Percentiles rank a stretch among this genome's conserved stretches.
These are phyloP conservation scores for Phytophthora quininea DNA, from an alignment of 352 stramenopile species.

Conservation along the genomic window DNA sequence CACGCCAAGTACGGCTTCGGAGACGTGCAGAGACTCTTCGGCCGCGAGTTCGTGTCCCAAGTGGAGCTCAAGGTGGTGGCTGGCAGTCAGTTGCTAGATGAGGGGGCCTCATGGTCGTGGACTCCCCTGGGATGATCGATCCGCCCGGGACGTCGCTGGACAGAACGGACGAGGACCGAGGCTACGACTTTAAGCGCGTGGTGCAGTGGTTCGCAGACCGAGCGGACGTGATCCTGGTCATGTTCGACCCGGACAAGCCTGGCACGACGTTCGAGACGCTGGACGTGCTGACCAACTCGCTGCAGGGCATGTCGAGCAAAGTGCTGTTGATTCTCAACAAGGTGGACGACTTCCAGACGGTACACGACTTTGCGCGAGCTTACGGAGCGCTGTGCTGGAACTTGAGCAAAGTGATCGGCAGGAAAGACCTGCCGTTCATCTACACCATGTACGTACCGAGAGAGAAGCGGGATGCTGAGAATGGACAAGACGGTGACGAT, in stretches of 20 bases:
- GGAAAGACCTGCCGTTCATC: slow-evolving; percentile 89
- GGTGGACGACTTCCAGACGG: slow-evolving; percentile 87
- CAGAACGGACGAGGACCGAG: slow-evolving; percentile 74
- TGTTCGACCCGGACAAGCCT: slow-evolving; percentile 90
- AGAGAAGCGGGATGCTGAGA: slow-evolving; percentile 43
- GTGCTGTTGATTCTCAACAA: slow-evolving; percentile 90
- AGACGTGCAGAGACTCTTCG: slow-evolving; percentile 83
- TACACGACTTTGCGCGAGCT: slow-evolving; percentile 86
- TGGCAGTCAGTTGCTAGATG: slow-evolving; percentile 68
- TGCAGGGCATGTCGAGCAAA: slow-evolving; percentile 81
- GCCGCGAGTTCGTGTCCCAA: slow-evolving; percentile 83
- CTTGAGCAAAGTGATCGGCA: slow-evolving; percentile 86
- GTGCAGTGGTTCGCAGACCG: slow-evolving; percentile 89
- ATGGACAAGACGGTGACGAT: slow-evolving; percentile 18
- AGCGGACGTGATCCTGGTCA: slow-evolving; percentile 87
- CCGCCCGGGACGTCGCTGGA: slow-evolving; percentile 65
- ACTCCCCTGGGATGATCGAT: slow-evolving; percentile 90
- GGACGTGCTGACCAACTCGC: slow-evolving; percentile 81
- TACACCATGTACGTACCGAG: slow-evolving; percentile 90
- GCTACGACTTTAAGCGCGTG: slow-evolving; percentile 88
- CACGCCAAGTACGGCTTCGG: slow-evolving; percentile 82
- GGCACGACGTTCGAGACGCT: slow-evolving; percentile 90
- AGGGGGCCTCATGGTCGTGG: slow-evolving; percentile 87
- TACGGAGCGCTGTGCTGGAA: slow-evolving; percentile 91
- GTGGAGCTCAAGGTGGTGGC: slow-evolving; percentile 86